Conservation (phyloP, 495 filamentous ascomycete species). For the Trichoderma orchidacearum region DNA sequence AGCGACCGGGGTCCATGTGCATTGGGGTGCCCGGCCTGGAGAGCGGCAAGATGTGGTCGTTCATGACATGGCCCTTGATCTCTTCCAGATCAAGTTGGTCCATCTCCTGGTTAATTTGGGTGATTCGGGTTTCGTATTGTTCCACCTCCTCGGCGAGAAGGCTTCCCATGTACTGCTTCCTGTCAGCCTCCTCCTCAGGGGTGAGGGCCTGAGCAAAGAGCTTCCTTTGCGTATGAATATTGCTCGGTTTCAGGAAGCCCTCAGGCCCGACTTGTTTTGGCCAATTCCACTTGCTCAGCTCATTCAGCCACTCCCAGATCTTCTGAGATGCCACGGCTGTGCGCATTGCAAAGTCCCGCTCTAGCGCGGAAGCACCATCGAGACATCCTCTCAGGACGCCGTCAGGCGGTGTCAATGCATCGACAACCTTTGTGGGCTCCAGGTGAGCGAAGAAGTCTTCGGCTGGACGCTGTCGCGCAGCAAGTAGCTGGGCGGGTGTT, state of each 20-base stretch:
- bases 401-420: slow-evolving; percentile 33
- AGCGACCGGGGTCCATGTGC: slow-evolving; percentile 16
- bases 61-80: slow-evolving; percentile 76
- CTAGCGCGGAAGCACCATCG: slow-evolving; percentile 48
- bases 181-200: background rate
- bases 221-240: slow-evolving; percentile 23
- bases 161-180: slow-evolving; percentile 51
- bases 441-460: slow-evolving; percentile 32
- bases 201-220: slow-evolving; percentile 6
- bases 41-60: slow-evolving; percentile 53
- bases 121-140: slow-evolving; percentile 58
- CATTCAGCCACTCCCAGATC: slow-evolving; percentile 62
- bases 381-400: slow-evolving; percentile 48
- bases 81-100: slow-evolving; percentile 76
- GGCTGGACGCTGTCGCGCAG: slow-evolving; percentile 17
- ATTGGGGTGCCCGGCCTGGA: slow-evolving; percentile 37
- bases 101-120: slow-evolving; percentile 64
- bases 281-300: slow-evolving; percentile 69
- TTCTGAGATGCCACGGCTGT: slow-evolving; percentile 63
- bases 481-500: slow-evolving; percentile 14
- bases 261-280: slow-evolving; percentile 35
- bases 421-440: slow-evolving; percentile 24
- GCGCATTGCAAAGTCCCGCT: slow-evolving; percentile 58
- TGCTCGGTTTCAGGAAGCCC: slow-evolving; percentile 40
- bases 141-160: slow-evolving; percentile 46